Conservation (phyloP, 305 asterid genomes). For the Ruellia speciosa region DNA sequence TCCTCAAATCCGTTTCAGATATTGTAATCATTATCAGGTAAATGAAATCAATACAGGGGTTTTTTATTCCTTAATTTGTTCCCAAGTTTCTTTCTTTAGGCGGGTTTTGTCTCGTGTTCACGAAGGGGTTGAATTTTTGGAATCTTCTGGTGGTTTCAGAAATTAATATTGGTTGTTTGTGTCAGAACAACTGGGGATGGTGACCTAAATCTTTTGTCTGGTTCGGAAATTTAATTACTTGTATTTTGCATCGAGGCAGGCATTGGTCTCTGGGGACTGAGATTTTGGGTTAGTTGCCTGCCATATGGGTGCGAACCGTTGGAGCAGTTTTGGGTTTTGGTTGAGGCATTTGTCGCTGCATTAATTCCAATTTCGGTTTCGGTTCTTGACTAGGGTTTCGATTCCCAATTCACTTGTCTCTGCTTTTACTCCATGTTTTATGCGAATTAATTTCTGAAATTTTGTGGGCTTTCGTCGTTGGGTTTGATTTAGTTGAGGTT, state of each 20-base stretch:
- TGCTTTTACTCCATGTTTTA: background rate
- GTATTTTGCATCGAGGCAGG: background rate
- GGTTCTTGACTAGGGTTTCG: background rate
- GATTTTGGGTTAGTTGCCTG: constrained; percentile 30
- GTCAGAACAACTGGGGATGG: constrained; percentile 58
- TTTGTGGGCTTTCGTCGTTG: constrained; percentile 15
- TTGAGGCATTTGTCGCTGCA: constrained; percentile 24
- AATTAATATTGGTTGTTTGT: constrained; percentile 25
- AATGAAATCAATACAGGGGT: background rate
- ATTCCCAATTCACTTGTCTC: background rate
- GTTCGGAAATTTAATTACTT: constrained; percentile 22
- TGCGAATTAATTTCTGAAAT: background rate
- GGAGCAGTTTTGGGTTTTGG: constrained; percentile 15
- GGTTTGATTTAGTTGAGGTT: constrained; percentile 12
- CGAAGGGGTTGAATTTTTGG: constrained; percentile 43
- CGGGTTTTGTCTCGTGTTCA: constrained; percentile 23
- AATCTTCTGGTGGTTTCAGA: constrained; percentile 49
- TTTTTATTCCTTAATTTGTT: background rate
- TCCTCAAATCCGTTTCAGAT: too few relatives aligned
- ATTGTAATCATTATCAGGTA: background rate
- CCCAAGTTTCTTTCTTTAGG: background rate
- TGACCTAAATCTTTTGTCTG: constrained; percentile 53
- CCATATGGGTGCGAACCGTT: constrained; percentile 5
- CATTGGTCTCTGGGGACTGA: constrained; percentile 25
- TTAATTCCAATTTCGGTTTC: constrained; percentile 23